Conservation (phyloP, 805 yeast genomes). For the Candida argentea region DNA sequence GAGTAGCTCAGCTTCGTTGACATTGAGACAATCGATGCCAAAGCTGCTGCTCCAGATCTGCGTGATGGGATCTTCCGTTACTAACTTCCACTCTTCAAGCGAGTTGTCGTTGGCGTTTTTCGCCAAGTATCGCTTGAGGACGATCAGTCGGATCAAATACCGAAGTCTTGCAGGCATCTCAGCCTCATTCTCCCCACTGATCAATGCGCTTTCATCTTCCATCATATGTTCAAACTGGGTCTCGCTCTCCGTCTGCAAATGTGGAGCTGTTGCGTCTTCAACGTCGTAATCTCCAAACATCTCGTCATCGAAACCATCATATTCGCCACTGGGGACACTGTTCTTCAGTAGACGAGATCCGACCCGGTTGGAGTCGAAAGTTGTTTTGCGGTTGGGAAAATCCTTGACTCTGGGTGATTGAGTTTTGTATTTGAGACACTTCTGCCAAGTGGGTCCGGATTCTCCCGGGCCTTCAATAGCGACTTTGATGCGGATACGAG, state of each 20-base stretch:
- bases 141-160: slow-evolving; percentile 46
- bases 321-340: background rate
- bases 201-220: slow-evolving; percentile 15
- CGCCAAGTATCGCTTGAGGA: slow-evolving; percentile 41
- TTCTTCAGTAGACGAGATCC: slow-evolving; percentile 5
- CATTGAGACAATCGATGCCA: slow-evolving; percentile 41
- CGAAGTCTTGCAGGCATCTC: slow-evolving; percentile 44
- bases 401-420: slow-evolving; percentile 39
- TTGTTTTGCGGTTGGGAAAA: slow-evolving; percentile 35
- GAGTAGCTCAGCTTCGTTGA: slow-evolving; percentile 40
- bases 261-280: slow-evolving; percentile 2
- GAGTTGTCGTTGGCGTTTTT: slow-evolving; percentile 15
- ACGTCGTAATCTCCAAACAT: slow-evolving; percentile 1
- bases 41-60: slow-evolving; percentile 44
- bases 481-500: slow-evolving; percentile 13
- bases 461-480: slow-evolving; percentile 31
- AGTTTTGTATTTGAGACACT: slow-evolving; percentile 34
- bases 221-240: slow-evolving; percentile 20
- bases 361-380: slow-evolving; percentile 18
- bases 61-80: slow-evolving; percentile 52
- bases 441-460: slow-evolving; percentile 41
- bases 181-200: slow-evolving; percentile 21
- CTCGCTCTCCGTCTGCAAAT: slow-evolving; percentile 9
- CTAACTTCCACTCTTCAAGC: slow-evolving; percentile 40
- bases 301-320: slow-evolving; percentile 4